These are phyloP conservation scores for Cutaneotrichosporon cutaneum DNA, from an alignment of 1,284 basidiomycete genomes.

Conservation along the genomic window DNA sequence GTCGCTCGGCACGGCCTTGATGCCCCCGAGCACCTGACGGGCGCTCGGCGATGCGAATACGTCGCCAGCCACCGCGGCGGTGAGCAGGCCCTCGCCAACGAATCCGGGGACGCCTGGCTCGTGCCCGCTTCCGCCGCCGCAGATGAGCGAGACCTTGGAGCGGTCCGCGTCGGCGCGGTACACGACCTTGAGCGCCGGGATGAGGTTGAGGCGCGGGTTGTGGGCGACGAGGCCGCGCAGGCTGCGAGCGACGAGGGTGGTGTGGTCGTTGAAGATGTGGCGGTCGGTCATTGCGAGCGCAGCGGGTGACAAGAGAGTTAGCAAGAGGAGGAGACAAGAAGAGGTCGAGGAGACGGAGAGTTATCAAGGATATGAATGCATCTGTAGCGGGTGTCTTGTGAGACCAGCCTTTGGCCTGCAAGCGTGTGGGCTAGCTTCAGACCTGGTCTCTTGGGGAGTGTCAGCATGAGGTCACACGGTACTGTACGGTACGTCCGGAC, in stretches of 20 bases:
- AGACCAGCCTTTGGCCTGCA: too few species aligned
- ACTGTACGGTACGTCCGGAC: neutral
- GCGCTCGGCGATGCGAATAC: conserved; percentile 58
- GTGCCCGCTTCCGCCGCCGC: conserved; percentile 56
- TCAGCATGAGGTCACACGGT: neutral
- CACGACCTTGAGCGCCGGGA: conserved; percentile 51
- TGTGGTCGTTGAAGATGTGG: conserved; percentile 54
- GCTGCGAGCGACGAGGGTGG: conserved; percentile 49
- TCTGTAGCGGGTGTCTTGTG: neutral
- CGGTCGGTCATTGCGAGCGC: conserved; percentile 42
- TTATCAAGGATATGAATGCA: neutral
- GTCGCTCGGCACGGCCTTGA: conserved; percentile 53
- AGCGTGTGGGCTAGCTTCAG: too few species aligned
- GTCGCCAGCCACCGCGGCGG: conserved; percentile 55
- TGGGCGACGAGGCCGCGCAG: conserved; percentile 51
- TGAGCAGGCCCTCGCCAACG: conserved; percentile 54
- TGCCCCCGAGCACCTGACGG: conserved; percentile 55
- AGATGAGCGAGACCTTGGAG: conserved; percentile 54
- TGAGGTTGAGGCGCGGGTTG: conserved; percentile 48
- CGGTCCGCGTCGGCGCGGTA: conserved; percentile 50
- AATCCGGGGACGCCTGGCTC: conserved; percentile 53
- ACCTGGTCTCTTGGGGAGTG: too few species aligned
- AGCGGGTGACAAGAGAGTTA: neutral
- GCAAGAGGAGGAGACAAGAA: too few species aligned
- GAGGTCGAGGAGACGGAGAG: neutral